phyloP scores from a whole-genome alignment of 2,329 filamentous ascomycete species.

The Trichoderma sp. region DNA sequence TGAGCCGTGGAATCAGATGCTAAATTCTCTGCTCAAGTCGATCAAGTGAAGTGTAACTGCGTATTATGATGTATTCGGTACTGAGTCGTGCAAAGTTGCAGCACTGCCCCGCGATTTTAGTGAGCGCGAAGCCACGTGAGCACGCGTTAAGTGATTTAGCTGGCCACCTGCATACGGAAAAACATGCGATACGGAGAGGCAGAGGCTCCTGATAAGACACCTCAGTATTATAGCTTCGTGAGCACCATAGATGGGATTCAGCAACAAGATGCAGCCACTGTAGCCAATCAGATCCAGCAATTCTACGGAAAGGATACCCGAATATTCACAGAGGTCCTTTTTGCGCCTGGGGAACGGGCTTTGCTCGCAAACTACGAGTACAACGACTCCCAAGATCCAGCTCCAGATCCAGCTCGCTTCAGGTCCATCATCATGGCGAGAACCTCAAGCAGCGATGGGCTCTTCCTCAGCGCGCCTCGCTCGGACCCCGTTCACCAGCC shows the following conservation, averaged over 20 bases:
- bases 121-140: slow-evolving; percentile 33
- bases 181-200: slow-evolving; percentile 15
- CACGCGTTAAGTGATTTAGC: slow-evolving; percentile 25
- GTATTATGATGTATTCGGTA: neutral
- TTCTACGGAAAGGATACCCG: neutral
- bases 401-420: too few relatives aligned
- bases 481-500: slow-evolving; percentile 12
- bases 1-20: neutral
- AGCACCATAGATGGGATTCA: neutral
- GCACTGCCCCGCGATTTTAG: neutral
- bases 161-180: neutral
- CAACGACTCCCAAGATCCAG: neutral
- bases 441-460: neutral
- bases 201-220: neutral
- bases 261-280: neutral
- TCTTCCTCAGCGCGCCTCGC: neutral
- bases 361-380: neutral
- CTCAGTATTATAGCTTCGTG: neutral
- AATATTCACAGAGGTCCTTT: neutral
- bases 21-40: neutral
- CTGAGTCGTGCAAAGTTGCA: neutral
- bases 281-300: neutral
- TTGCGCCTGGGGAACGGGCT: neutral
- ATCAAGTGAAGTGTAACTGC: neutral
- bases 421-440: slow-evolving; percentile 1